These are phyloP conservation scores for Podospora conica DNA, from an alignment of 495 filamentous ascomycete genomes.

Conservation along the genomic window DNA sequence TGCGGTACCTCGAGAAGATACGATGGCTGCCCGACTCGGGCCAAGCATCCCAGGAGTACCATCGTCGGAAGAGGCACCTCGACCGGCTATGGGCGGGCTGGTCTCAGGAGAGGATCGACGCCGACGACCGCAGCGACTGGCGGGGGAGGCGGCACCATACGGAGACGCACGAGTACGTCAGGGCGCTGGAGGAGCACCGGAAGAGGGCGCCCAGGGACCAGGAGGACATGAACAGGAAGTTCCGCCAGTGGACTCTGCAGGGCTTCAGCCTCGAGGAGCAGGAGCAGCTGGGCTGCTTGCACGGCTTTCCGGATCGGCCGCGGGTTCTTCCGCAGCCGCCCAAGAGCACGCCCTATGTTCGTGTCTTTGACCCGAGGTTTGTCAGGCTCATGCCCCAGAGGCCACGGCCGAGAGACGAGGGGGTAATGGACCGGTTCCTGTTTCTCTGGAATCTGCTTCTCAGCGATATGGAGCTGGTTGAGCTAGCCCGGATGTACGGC, in stretches of 20 bases:
- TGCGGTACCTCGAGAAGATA: not conserved
- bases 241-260: not conserved
- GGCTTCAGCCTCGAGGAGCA: slow-evolving; percentile 3
- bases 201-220: not conserved
- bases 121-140: slow-evolving; percentile 2
- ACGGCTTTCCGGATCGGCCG: not conserved
- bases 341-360: no score
- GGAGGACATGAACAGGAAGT: not conserved
- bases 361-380: no score
- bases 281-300: not conserved
- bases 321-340: not conserved
- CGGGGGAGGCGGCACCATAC: no score
- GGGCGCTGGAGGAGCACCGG: not conserved
- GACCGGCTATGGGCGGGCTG: slow-evolving; percentile 2
- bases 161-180: no score
- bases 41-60: no score
- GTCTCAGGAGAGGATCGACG: slow-evolving; percentile 10
- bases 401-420: not conserved
- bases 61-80: not conserved
- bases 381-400: no score
- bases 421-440: not conserved
- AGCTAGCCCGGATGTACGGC: slow-evolving; percentile 2
- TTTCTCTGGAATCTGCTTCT: not conserved
- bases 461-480: not conserved
- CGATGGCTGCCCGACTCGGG: not conserved